These are phyloP conservation scores for Primulina eburnea DNA, from an alignment of 257 asterid species.

Conservation along the genomic window DNA sequence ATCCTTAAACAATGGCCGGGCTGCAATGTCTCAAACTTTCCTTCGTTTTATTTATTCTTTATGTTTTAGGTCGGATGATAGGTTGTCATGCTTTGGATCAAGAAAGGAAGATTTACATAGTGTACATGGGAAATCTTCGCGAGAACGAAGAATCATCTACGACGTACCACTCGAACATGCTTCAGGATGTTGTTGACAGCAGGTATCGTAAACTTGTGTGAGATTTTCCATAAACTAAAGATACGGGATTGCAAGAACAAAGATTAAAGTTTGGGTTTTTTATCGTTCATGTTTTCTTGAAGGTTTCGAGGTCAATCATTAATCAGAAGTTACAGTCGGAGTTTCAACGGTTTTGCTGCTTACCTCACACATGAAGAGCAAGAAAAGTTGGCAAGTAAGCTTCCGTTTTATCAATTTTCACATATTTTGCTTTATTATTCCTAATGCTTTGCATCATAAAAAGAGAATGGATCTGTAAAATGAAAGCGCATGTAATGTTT, in stretches of 20 bases:
- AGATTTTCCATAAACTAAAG: no score
- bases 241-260: no score
- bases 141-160: not conserved
- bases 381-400: conserved; percentile 28
- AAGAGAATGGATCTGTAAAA: no score
- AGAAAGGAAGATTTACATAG: not conserved
- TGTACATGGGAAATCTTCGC: not conserved
- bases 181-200: not conserved
- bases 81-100: no score
- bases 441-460: no score
- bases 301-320: conserved; percentile 12
- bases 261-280: no score
- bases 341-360: conserved; percentile 35
- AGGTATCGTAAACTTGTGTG: not conserved
- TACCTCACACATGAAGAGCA: conserved; percentile 26
- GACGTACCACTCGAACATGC: not conserved
- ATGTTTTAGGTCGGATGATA: not conserved
- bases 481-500: no score
- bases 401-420: no score
- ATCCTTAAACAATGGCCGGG: not conserved
- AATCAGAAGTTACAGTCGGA: conserved; percentile 29
- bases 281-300: no score
- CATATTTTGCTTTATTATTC: no score
- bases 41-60: no score
- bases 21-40: not conserved